phyloP scores from a whole-genome alignment of 2,329 filamentous ascomycete species.

The Penicillium sp. region DNA sequence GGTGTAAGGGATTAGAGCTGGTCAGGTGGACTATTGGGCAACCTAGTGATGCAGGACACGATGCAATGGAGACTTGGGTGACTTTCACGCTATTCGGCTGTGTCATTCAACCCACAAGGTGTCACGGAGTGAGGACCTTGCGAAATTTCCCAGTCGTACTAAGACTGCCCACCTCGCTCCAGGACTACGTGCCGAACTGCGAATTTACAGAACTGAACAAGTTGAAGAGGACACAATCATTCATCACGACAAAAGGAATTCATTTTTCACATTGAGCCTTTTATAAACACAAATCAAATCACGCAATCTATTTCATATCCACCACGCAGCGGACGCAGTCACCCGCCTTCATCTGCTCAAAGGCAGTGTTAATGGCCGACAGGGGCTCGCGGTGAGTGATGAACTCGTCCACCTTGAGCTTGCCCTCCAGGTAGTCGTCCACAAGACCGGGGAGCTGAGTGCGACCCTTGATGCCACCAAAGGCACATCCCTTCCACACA shows the following conservation, averaged over 20 bases:
- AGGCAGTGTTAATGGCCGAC: conserved; percentile 82
- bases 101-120: conserved; percentile 14
- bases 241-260: conserved; percentile 17
- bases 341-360: conserved; percentile 90
- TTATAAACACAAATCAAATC: conserved; percentile 12
- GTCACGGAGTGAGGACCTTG: conserved; percentile 24
- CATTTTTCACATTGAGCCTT: conserved; percentile 27
- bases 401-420: conserved; percentile 98
- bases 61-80: background rate
- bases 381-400: conserved; percentile 93
- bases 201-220: background rate
- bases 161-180: conserved; percentile 1
- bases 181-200: no score
- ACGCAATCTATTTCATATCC: conserved; percentile 51
- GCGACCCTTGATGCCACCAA: conserved; percentile 97
- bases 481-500: conserved; percentile 97
- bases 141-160: conserved; percentile 8
- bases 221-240: background rate
- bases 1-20: background rate
- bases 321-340: conserved; percentile 97
- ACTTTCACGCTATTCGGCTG: background rate
- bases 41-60: background rate
- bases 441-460: conserved; percentile 87
- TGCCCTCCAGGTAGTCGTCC: conserved; percentile 81
- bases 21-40: background rate